These are phyloP conservation scores for Ustilago hordei DNA, from an alignment of 1,284 basidiomycete genomes.

Conservation along the genomic window DNA sequence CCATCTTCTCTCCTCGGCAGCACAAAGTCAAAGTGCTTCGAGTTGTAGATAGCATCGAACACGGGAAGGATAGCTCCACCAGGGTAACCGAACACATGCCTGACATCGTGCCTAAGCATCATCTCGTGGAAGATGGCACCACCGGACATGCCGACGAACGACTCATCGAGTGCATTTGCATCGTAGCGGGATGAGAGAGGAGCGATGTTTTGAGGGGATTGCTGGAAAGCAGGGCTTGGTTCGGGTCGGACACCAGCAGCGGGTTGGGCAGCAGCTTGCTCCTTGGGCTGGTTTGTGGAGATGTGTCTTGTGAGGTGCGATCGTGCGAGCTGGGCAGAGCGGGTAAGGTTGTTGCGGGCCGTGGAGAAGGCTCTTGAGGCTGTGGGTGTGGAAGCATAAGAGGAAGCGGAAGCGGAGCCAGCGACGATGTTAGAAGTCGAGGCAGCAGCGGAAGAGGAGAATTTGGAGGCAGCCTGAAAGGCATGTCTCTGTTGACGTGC, in stretches of 20 bases:
- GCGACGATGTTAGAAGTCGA: constrained; percentile 32
- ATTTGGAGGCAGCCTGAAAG: constrained; percentile 45
- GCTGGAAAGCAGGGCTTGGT: constrained; percentile 66
- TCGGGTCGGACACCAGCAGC: constrained; percentile 52
- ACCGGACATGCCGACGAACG: constrained; percentile 91
- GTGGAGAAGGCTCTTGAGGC: constrained; percentile 49
- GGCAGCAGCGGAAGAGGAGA: constrained; percentile 27
- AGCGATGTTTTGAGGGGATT: constrained; percentile 44
- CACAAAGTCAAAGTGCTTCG: constrained; percentile 92
- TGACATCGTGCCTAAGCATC: constrained; percentile 97
- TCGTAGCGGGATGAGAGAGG: constrained; percentile 43
- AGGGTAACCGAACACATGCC: constrained; percentile 97
- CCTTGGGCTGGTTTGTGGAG: constrained; percentile 51
- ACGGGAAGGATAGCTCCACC: constrained; percentile 98
- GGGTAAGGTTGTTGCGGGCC: constrained; percentile 45
- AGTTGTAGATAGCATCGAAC: constrained; percentile 98
- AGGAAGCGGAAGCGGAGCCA: constrained; percentile 28
- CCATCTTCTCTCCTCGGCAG: constrained; percentile 97
- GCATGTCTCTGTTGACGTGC: constrained; percentile 50
- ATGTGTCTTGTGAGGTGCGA: constrained; percentile 53
- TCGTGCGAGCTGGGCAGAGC: constrained; percentile 33
- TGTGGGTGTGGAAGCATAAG: constrained; percentile 31
- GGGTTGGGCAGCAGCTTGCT: constrained; percentile 54
- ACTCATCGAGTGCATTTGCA: constrained; percentile 68
- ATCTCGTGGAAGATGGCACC: constrained; percentile 99